A percentile compares a stretch with the other conserved stretches of the same genome.
Conservation (phyloP, 2,329 filamentous ascomycete genomes). For the Byssochlamys sp. region DNA sequence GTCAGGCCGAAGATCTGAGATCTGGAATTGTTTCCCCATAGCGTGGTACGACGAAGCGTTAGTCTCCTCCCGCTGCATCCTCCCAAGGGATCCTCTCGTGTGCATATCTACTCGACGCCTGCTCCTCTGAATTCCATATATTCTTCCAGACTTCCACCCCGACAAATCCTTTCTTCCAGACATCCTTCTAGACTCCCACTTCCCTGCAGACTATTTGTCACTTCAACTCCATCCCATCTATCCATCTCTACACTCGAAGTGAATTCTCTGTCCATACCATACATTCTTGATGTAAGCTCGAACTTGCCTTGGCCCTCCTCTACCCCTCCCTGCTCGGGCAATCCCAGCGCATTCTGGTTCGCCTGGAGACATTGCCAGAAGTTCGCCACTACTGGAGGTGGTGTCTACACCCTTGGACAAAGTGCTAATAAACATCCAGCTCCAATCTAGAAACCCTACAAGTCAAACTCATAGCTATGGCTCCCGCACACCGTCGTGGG, state of each 20-base stretch:
- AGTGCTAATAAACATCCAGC: not conserved
- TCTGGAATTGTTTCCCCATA: constrained; percentile 9
- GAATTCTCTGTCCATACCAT: not conserved
- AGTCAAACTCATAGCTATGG: constrained; percentile 20
- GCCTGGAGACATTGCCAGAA: not conserved
- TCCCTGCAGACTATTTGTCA: not conserved
- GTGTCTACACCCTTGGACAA: not conserved
- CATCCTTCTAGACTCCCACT: not conserved
- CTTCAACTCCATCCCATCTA: not conserved
- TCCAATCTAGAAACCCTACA: not conserved
- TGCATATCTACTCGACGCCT: not conserved
- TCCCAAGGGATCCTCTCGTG: not conserved
- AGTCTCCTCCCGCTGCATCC: not conserved
- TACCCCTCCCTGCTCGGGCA: not conserved
- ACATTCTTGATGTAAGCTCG: not conserved
- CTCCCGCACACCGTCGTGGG: constrained; percentile 56
- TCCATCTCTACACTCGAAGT: not conserved
- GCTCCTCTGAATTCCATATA: not conserved
- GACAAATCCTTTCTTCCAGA: not conserved
- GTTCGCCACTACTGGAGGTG: not conserved
- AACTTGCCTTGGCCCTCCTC: not conserved
- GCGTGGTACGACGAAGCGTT: constrained; percentile 4
- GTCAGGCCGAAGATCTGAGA: constrained; percentile 17
- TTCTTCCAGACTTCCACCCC: not conserved
- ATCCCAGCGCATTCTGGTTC: not conserved